Conservation (phyloP, 1,284 basidiomycete species). For the Cutaneotrichosporon sp. region DNA sequence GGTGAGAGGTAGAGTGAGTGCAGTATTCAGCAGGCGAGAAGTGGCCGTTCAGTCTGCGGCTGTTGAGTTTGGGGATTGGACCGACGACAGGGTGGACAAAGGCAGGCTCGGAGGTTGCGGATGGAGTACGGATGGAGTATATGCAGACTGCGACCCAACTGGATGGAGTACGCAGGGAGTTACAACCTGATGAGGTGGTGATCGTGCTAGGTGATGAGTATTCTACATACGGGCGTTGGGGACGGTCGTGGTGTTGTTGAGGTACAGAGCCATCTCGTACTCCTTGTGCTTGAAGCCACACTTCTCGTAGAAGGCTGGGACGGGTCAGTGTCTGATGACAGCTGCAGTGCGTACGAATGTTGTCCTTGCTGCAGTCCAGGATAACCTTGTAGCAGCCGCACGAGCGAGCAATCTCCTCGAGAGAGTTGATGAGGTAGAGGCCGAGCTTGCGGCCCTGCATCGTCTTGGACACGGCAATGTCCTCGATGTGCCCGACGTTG, state of each 20-base stretch:
- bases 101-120: no score
- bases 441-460: constrained; percentile 88
- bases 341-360: constrained; percentile 69
- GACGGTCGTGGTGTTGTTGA: constrained; percentile 16
- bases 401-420: constrained; percentile 75
- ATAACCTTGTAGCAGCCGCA: constrained; percentile 93
- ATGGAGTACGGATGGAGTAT: no score
- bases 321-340: not conserved
- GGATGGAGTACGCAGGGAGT: not conserved
- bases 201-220: not conserved
- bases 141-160: not conserved
- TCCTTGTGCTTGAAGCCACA: constrained; percentile 89
- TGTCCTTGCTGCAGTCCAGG: constrained; percentile 87
- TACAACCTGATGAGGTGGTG: constrained; percentile 1
- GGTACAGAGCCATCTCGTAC: constrained; percentile 74
- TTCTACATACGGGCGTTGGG: constrained; percentile 7
- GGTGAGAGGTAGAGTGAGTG: no score
- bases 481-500: constrained; percentile 91
- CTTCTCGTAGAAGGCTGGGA: constrained; percentile 90
- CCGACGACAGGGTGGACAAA: no score
- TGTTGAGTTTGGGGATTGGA: no score
- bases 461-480: constrained; percentile 86
- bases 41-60: no score
- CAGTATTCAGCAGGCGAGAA: no score
- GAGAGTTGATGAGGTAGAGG: constrained; percentile 77